Evolutionary conservation across 2,329 filamentous ascomycete species (phyloP).

Genomic region (Camillea tinctor): DNA sequence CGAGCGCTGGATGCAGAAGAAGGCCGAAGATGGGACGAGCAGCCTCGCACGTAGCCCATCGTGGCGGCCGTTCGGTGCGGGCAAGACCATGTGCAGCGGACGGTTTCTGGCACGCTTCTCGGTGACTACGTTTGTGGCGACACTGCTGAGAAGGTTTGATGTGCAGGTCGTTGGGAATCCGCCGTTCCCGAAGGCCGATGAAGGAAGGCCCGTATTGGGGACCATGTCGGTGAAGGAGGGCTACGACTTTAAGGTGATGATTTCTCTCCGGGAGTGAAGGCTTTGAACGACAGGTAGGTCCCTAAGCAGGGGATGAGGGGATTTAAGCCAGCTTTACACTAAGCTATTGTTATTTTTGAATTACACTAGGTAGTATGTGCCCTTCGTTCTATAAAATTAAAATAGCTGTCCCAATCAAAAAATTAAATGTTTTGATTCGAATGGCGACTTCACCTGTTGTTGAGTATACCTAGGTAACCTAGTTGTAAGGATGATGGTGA

Average conservation of each 20-base stretch:
- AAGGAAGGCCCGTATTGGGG: slow-evolving; percentile 15
- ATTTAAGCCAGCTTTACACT: too few species aligned
- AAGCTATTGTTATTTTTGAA: too few species aligned
- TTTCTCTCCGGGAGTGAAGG: too few species aligned
- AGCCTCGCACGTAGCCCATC: slow-evolving; percentile 12
- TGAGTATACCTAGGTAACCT: too few species aligned
- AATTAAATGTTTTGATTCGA: too few species aligned
- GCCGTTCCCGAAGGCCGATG: slow-evolving; percentile 6
- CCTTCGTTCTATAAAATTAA: too few species aligned
- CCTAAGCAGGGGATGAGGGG: too few species aligned
- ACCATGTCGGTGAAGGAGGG: slow-evolving; percentile 14
- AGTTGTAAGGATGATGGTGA: too few species aligned
- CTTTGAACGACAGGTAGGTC: too few species aligned
- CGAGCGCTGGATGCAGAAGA: slow-evolving; percentile 6
- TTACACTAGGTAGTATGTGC: too few species aligned
- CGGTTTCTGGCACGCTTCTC: slow-evolving; percentile 14
- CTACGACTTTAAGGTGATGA: slow-evolving; percentile 5
- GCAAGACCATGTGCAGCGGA: slow-evolving; percentile 28
- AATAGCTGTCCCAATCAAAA: too few species aligned
- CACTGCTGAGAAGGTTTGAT: slow-evolving; percentile 22
- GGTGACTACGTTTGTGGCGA: slow-evolving; percentile 20
- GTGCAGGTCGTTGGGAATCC: slow-evolving; percentile 8
- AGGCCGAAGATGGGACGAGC: background rate
- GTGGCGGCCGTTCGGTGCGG: slow-evolving; percentile 30
- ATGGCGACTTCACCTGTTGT: too few species aligned